Evolutionary conservation across 345 rosid genomes (phyloP).

Genomic region (Eucalyptus marginata): DNA sequence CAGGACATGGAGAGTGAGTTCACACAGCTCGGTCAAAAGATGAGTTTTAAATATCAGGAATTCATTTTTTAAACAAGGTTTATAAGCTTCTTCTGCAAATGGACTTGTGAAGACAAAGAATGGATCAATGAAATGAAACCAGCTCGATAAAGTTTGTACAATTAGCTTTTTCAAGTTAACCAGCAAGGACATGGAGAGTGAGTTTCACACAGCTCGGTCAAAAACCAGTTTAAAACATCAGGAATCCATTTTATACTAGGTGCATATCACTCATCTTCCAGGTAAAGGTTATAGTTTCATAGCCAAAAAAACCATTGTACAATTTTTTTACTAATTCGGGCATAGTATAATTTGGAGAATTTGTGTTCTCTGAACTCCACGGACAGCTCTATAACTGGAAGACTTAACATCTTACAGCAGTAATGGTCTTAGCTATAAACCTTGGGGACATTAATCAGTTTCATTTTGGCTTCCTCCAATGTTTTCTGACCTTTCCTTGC

Average conservation of each 20-base stretch:
- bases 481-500: constrained; percentile 75
- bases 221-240: not conserved
- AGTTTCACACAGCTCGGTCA: not conserved
- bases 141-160: not conserved
- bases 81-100: not conserved
- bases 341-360: not conserved
- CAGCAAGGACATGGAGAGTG: not conserved
- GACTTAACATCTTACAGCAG: not conserved
- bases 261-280: not conserved
- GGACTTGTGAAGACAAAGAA: not conserved
- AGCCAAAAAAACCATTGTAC: not conserved
- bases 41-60: not conserved
- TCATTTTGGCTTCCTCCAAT: constrained; percentile 69
- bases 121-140: not conserved
- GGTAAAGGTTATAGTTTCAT: not conserved
- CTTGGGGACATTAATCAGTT: constrained; percentile 59
- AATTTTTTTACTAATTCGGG: not conserved
- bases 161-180: not conserved
- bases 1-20: not conserved
- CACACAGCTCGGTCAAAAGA: not conserved
- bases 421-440: constrained; percentile 12
- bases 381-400: not conserved
- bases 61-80: not conserved
- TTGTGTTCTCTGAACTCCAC: not conserved
- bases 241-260: not conserved